phyloP scores from a whole-genome alignment of 495 filamentous ascomycete genomes.

The Hamigera avellanea region DNA sequence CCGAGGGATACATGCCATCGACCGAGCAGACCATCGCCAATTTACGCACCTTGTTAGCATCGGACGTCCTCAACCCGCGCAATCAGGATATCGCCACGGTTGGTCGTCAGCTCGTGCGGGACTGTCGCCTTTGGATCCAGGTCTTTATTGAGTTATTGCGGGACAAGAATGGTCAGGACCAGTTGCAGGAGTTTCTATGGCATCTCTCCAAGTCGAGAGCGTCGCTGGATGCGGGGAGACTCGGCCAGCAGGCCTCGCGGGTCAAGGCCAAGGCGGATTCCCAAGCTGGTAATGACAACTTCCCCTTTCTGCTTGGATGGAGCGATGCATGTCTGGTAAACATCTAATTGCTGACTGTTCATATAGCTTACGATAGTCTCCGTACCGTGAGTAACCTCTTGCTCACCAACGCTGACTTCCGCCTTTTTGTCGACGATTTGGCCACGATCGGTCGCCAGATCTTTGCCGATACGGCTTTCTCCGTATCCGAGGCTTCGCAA shows the following conservation, averaged over 20 bases:
- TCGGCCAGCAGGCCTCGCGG: constrained; percentile 48
- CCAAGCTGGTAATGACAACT: constrained; percentile 47
- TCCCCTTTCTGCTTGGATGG: too few relatives aligned
- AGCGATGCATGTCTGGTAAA: too few relatives aligned
- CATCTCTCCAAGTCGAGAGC: constrained; percentile 61
- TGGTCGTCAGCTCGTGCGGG: constrained; percentile 60
- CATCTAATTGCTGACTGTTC: constrained; percentile 8
- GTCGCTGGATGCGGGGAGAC: constrained; percentile 53
- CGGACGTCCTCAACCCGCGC: constrained; percentile 66
- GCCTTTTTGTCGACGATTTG: constrained; percentile 75
- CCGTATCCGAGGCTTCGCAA: constrained; percentile 58
- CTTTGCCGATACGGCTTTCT: constrained; percentile 76
- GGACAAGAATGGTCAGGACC: constrained; percentile 74
- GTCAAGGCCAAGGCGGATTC: constrained; percentile 67
- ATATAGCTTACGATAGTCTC: constrained; percentile 66
- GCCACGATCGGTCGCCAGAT: constrained; percentile 70
- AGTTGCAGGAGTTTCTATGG: constrained; percentile 89
- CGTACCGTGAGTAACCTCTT: constrained; percentile 74
- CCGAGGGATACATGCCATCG: constrained; percentile 82
- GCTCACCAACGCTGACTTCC: constrained; percentile 82
- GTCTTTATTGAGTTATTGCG: constrained; percentile 65
- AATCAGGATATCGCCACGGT: constrained; percentile 66
- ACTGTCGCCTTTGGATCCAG: constrained; percentile 57
- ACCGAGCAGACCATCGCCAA: constrained; percentile 78
- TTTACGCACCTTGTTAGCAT: constrained; percentile 65